phyloP scores from a whole-genome alignment of 805 yeast species.

The Kluyveromyces aestuarii region DNA sequence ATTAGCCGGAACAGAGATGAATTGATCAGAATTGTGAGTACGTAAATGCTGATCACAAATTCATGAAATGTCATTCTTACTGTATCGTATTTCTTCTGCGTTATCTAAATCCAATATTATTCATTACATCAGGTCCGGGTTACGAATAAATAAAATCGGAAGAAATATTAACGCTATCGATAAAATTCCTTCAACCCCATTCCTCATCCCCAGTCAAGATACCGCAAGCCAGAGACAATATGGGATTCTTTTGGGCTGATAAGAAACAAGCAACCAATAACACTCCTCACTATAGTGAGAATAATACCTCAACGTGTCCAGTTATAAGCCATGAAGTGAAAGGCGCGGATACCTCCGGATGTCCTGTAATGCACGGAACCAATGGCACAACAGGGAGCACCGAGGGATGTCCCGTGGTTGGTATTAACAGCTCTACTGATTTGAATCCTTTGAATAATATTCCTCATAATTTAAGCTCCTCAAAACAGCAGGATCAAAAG shows the following conservation, averaged over 20 bases:
- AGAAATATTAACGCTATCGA: neutral
- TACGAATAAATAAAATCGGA: neutral
- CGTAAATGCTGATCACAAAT: too few species aligned
- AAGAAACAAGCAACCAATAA: constrained; percentile 11
- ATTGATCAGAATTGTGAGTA: too few species aligned
- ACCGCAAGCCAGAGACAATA: constrained; percentile 17
- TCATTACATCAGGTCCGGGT: neutral
- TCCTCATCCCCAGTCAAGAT: neutral
- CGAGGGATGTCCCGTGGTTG: constrained; percentile 18
- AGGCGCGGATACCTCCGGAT: constrained; percentile 12
- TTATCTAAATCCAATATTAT: neutral
- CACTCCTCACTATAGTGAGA: constrained; percentile 6
- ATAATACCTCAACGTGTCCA: constrained; percentile 30
- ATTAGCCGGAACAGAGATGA: too few species aligned
- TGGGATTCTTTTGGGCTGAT: constrained; percentile 93
- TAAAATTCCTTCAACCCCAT: too few species aligned
- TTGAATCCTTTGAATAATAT: constrained; percentile 83
- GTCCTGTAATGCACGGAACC: constrained; percentile 24
- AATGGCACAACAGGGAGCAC: constrained; percentile 7
- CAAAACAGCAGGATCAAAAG: constrained; percentile 72
- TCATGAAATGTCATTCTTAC: too few species aligned
- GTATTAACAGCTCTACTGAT: constrained; percentile 7
- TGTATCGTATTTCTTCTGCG: neutral
- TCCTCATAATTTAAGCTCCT: constrained; percentile 59
- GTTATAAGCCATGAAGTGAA: constrained; percentile 26